Conservation (phyloP, 345 rosid species). For the Geranium rotundifolium region DNA sequence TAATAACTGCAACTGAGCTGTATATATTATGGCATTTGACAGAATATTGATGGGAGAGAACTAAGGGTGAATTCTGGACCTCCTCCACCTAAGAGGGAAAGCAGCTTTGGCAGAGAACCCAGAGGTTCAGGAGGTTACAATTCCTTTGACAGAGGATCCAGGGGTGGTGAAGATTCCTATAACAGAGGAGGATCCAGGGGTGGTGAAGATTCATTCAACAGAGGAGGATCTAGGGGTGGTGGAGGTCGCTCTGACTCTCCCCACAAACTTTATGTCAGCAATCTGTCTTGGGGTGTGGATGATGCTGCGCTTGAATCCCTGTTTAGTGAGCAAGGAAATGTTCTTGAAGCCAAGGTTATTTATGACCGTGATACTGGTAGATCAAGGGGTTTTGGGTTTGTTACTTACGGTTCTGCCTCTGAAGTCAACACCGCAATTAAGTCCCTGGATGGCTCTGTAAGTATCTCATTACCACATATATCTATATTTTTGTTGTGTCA, state of each 20-base stretch:
- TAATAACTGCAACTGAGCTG: neutral
- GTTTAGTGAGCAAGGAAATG: conserved; percentile 81
- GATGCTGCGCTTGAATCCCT: conserved; percentile 68
- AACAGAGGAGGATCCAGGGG: conserved; percentile 32
- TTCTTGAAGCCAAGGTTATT: conserved; percentile 82
- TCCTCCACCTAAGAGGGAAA: conserved; percentile 59
- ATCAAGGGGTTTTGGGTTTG: conserved; percentile 96
- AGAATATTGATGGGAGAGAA: conserved; percentile 87
- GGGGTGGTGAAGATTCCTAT: conserved; percentile 9
- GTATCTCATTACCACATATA: conserved; percentile 16
- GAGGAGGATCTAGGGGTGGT: conserved; percentile 25
- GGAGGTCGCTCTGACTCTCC: conserved; percentile 22
- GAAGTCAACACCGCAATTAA: conserved; percentile 68
- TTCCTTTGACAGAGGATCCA: neutral
- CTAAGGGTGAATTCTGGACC: conserved; percentile 87
- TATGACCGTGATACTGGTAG: conserved; percentile 91
- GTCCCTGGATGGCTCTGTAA: conserved; percentile 72
- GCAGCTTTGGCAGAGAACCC: conserved; percentile 1
- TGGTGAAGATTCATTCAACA: conserved; percentile 12
- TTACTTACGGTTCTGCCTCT: conserved; percentile 61
- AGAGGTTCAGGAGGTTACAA: too few species aligned
- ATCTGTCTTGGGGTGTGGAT: conserved; percentile 93
- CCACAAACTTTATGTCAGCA: conserved; percentile 73
- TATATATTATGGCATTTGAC: conserved; percentile 12
- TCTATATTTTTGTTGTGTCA: neutral